A percentile compares a stretch with the other conserved stretches of the same genome.
Evolutionary conservation across 208 protist genomes (phyloP).

Genomic region (Trypanosoma melophagium): DNA sequence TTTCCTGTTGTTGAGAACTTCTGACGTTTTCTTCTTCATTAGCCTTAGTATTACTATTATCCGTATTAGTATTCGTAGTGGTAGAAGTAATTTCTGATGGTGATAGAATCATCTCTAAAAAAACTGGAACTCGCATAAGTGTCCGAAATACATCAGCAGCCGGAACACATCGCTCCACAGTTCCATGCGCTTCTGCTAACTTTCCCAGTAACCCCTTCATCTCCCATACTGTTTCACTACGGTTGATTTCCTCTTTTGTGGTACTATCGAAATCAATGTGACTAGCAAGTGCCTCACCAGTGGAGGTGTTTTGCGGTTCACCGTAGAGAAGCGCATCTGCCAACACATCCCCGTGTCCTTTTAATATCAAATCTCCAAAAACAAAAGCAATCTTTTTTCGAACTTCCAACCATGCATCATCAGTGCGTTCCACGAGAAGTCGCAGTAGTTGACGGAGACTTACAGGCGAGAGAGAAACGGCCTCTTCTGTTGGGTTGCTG

Average conservation of each 20-base stretch:
- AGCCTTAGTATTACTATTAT: neutral
- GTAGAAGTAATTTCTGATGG: neutral
- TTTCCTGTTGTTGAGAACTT: neutral
- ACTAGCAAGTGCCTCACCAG: slow-evolving; percentile 17
- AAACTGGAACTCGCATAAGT: slow-evolving; percentile 21
- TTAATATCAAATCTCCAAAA: slow-evolving; percentile 32
- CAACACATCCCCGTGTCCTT: slow-evolving; percentile 32
- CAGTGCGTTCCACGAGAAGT: slow-evolving; percentile 25
- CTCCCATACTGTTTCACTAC: neutral
- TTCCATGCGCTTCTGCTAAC: slow-evolving; percentile 34
- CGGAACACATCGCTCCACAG: slow-evolving; percentile 36
- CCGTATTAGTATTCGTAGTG: neutral
- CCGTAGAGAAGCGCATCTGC: slow-evolving; percentile 41
- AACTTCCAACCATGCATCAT: slow-evolving; percentile 32
- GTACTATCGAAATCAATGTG: slow-evolving; percentile 14
- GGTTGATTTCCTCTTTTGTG: neutral
- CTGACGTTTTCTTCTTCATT: neutral
- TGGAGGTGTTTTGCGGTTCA: slow-evolving; percentile 12
- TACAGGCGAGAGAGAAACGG: slow-evolving; percentile 15
- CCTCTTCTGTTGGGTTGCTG: neutral
- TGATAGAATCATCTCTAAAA: slow-evolving; percentile 29
- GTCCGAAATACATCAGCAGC: slow-evolving; percentile 32
- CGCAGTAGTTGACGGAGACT: slow-evolving; percentile 19
- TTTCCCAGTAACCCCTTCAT: slow-evolving; percentile 23
- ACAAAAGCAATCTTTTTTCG: slow-evolving; percentile 41